Conservation (phyloP, 2,329 filamentous ascomycete species). For the Xylaria sp. region DNA sequence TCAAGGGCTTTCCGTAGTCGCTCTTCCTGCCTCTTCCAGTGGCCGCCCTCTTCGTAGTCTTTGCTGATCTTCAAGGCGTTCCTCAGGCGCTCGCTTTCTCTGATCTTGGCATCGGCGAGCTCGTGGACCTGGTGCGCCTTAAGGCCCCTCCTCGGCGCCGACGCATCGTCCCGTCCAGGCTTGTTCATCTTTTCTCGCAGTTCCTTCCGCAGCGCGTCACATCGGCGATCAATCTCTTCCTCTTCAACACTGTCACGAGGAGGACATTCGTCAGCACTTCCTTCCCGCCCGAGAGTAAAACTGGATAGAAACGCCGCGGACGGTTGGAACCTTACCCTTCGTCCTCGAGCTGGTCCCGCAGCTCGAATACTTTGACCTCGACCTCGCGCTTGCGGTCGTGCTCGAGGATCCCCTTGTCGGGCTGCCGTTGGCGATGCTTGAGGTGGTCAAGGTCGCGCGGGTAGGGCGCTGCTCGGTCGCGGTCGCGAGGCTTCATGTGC, state of each 20-base stretch:
- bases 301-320: constrained; percentile 42
- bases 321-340: constrained; percentile 67
- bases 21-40: constrained; percentile 88
- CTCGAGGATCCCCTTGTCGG: constrained; percentile 91
- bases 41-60: constrained; percentile 85
- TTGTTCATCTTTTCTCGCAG: constrained; percentile 67
- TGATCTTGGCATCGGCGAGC: constrained; percentile 93
- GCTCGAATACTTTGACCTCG: constrained; percentile 92
- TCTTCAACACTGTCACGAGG: constrained; percentile 73
- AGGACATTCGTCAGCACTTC: constrained; percentile 3
- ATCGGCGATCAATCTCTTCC: constrained; percentile 87
- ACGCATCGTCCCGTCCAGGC: constrained; percentile 49
- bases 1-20: constrained; percentile 61
- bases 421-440: constrained; percentile 82
- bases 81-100: constrained; percentile 89
- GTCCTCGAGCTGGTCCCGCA: constrained; percentile 92
- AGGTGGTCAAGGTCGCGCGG: constrained; percentile 72
- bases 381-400: constrained; percentile 92
- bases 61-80: constrained; percentile 88
- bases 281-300: background rate
- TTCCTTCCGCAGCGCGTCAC: constrained; percentile 72
- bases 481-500: constrained; percentile 85
- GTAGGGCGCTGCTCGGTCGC: constrained; percentile 81
- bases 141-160: constrained; percentile 66
- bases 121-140: constrained; percentile 97